Percentiles rank a stretch among this genome's conserved stretches.
phyloP scores from a whole-genome alignment of 176 grass and related monocot species.

The Musa beccarii region DNA sequence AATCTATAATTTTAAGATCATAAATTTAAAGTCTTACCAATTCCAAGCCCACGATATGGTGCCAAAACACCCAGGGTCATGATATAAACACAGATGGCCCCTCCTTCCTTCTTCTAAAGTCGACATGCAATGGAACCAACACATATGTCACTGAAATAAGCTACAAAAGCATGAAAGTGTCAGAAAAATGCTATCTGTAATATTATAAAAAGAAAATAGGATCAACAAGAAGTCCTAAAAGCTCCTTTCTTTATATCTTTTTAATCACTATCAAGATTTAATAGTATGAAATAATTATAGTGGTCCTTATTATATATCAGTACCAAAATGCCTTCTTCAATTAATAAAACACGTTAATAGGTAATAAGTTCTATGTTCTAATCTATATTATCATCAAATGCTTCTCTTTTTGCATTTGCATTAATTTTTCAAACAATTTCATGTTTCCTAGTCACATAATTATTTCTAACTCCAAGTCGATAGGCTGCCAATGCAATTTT shows the following conservation, averaged over 20 bases:
- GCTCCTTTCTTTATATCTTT: not conserved
- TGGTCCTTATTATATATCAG: too few species aligned
- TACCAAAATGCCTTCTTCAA: too few species aligned
- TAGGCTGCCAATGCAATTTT: too few species aligned
- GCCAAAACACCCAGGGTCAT: conserved; percentile 97
- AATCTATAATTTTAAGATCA: too few species aligned
- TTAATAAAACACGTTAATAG: too few species aligned
- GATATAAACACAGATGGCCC: conserved; percentile 65
- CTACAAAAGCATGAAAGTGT: conserved; percentile 38
- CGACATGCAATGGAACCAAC: conserved; percentile 85
- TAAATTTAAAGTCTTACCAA: conserved; percentile 43
- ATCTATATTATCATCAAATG: too few species aligned
- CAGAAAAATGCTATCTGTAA: conserved; percentile 1
- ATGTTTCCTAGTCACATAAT: too few species aligned
- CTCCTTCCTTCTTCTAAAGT: conserved; percentile 91
- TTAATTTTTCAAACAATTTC: too few species aligned
- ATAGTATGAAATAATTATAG: too few species aligned
- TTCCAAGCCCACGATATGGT: conserved; percentile 77
- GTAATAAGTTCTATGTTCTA: too few species aligned
- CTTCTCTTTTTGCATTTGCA: too few species aligned
- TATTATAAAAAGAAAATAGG: not conserved
- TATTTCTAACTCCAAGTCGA: too few species aligned
- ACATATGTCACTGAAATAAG: conserved; percentile 93
- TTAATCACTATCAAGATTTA: not conserved
- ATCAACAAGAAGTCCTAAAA: not conserved